Evolutionary conservation across 106 monocot genomes (phyloP).

Genomic region (Platanthera zijinensis): DNA sequence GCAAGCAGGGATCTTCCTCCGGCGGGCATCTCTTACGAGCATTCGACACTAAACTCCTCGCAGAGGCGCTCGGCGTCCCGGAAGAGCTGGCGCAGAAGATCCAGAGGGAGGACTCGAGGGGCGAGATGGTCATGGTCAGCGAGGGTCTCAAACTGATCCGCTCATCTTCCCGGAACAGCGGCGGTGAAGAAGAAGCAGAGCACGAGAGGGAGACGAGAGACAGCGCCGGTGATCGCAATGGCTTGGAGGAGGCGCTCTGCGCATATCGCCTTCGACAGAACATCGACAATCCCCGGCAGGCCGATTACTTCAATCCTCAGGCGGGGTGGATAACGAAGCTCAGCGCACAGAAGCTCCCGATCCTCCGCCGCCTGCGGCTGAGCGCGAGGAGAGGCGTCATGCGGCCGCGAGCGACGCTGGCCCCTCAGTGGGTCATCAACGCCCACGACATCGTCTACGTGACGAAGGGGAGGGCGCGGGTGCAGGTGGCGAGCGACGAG

Average conservation of each 20-base stretch:
- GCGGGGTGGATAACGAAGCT: slow-evolving; percentile 29
- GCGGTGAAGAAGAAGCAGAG: slow-evolving; percentile 1
- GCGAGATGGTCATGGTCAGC: slow-evolving; percentile 12
- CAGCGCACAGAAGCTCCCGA: slow-evolving; percentile 46
- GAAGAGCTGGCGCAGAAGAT: slow-evolving; percentile 14
- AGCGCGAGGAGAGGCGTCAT: slow-evolving; percentile 21
- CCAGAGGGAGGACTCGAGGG: slow-evolving; percentile 9
- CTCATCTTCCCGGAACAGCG: background rate
- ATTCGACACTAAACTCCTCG: slow-evolving; percentile 7
- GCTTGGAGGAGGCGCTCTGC: slow-evolving; percentile 46
- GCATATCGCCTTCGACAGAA: slow-evolving; percentile 28
- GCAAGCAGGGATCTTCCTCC: background rate
- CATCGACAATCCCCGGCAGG: slow-evolving; percentile 33
- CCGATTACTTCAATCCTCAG: slow-evolving; percentile 31
- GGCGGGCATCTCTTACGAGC: slow-evolving; percentile 3
- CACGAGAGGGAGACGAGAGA: background rate
- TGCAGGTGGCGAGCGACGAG: slow-evolving; percentile 16
- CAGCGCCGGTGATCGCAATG: slow-evolving; percentile 16
- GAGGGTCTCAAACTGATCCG: background rate
- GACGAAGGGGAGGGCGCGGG: slow-evolving; percentile 7
- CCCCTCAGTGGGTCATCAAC: slow-evolving; percentile 22
- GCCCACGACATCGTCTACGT: slow-evolving; percentile 22
- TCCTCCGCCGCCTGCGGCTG: slow-evolving; percentile 30
- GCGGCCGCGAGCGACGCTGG: background rate
- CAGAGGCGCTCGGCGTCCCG: slow-evolving; percentile 1